Evolutionary conservation across 495 filamentous ascomycete species (phyloP).

Genomic region (Hypoxylon perforatum): DNA sequence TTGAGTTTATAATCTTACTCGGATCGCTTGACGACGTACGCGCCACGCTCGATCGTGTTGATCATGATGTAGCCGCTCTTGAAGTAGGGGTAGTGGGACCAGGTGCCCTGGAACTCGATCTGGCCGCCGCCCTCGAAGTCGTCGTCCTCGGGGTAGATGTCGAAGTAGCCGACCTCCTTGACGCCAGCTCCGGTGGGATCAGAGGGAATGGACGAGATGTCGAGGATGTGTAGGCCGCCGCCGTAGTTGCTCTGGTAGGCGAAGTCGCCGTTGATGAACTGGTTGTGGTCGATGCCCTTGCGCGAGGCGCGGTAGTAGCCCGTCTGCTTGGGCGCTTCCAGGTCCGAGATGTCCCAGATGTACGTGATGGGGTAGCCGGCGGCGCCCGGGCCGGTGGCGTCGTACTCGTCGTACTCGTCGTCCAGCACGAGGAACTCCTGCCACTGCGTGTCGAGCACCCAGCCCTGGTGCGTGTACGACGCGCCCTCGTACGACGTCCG

Average conservation of each 20-base stretch:
- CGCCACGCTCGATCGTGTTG: constrained; percentile 70
- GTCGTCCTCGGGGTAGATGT: constrained; percentile 71
- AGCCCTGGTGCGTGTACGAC: constrained; percentile 71
- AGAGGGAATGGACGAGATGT: constrained; percentile 61
- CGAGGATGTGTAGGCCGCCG: constrained; percentile 66
- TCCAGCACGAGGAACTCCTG: constrained; percentile 68
- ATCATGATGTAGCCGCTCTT: constrained; percentile 66
- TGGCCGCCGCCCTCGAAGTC: constrained; percentile 53
- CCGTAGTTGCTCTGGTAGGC: constrained; percentile 70
- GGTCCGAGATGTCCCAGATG: constrained; percentile 67
- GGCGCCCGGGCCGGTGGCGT: constrained; percentile 56
- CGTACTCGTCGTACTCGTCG: constrained; percentile 69
- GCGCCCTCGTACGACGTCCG: constrained; percentile 67
- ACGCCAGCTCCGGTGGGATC: constrained; percentile 66
- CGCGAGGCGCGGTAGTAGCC: constrained; percentile 62
- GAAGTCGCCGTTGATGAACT: constrained; percentile 65
- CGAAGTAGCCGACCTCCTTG: constrained; percentile 66
- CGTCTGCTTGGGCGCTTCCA: constrained; percentile 63
- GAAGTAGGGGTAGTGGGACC: constrained; percentile 68
- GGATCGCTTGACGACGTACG: constrained; percentile 60
- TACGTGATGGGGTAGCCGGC: constrained; percentile 62
- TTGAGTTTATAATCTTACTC: constrained; percentile 3
- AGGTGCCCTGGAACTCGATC: constrained; percentile 67
- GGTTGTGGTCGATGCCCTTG: constrained; percentile 70
- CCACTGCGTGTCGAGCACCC: constrained; percentile 63